Evolutionary conservation across 441 rosid species (phyloP).

Genomic region (Erodium trifolium): DNA sequence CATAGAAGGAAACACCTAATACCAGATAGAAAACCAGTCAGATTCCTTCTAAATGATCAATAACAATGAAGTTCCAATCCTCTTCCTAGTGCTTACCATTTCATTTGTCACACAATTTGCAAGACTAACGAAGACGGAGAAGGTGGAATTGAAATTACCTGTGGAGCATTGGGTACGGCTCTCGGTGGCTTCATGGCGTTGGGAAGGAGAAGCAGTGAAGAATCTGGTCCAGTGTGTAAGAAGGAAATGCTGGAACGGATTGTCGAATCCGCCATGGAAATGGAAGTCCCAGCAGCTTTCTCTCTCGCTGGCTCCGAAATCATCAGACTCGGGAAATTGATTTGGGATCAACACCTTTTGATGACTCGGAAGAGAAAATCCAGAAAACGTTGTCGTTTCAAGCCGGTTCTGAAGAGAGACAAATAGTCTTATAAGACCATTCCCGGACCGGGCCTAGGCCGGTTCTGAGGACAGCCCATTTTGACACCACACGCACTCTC

Average conservation of each 20-base stretch:
- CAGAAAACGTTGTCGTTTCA: no score
- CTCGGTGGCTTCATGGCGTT: background rate
- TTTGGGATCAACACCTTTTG: background rate
- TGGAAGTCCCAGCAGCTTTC: background rate
- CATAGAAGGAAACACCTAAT: background rate
- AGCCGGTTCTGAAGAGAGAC: no score
- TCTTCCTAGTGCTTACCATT: no score
- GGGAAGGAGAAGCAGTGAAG: conserved; percentile 1
- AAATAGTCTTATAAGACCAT: no score
- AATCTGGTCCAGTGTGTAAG: background rate
- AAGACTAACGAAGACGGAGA: no score
- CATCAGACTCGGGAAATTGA: background rate
- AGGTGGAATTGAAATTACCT: background rate
- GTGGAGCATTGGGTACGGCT: background rate
- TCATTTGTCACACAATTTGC: no score
- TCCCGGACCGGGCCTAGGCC: background rate
- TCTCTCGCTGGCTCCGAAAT: background rate
- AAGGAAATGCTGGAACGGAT: background rate
- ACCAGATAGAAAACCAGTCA: background rate
- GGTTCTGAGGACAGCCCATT: background rate
- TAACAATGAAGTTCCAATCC: no score
- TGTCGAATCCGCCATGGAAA: background rate
- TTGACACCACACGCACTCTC: conserved; percentile 4
- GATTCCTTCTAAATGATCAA: background rate
- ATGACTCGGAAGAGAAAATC: no score